Evolutionary conservation across 2,329 filamentous ascomycete species (phyloP), one percentile per base, ranked within the genome.

Genomic region (Phyllosticta citribraziliensis): DNA sequence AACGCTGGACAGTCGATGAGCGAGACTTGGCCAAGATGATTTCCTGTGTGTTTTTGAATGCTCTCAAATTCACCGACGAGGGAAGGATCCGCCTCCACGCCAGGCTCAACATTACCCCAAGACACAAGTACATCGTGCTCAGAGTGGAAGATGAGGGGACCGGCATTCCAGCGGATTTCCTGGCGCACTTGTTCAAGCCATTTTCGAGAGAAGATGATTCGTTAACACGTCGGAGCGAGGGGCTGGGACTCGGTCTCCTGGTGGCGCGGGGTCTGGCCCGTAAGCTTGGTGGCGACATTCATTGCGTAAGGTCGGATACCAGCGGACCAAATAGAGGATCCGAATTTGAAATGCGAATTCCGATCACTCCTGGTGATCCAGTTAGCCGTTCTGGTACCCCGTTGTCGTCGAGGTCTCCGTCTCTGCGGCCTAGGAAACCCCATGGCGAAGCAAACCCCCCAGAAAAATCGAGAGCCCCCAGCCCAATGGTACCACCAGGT

Each of bases 241-340:
- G 87, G 0, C 76, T 89, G 2, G 87, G 87, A 0, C 75, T 89
- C 6, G 86, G 87, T 27, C 74, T 89, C 11, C 79, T 89, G 68
- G 87, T 89, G n/a, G 87, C 86, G 0, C 89, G 88, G 72, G 86
- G 86, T 3, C 77, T 88, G 54, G 84, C 86, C 5, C 79, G 86
- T 59, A 87, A 85, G 69, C 80, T 89, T 61, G 85, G 86, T 25
- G 87, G 87, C 17, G 86, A 89, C 70, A 74, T 89, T 20, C 80
- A 82, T 57, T 84, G 86, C 65, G 79, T 85, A 52, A 79, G 81
- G 56, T 87, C 87, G 4, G 81, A 84, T 33, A 86, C 84, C 0
- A 76, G 79, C 9, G 85, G 85, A 0, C 80, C 83, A 10, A 72
- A 78, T 33, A 82, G 80, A 67, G 87, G 87, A 11, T 84, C 84